A percentile compares a stretch with the other conserved stretches of the same genome.
Conservation (phyloP, 2,329 filamentous ascomycete species). For the Pseudohalonectria lignicola region DNA sequence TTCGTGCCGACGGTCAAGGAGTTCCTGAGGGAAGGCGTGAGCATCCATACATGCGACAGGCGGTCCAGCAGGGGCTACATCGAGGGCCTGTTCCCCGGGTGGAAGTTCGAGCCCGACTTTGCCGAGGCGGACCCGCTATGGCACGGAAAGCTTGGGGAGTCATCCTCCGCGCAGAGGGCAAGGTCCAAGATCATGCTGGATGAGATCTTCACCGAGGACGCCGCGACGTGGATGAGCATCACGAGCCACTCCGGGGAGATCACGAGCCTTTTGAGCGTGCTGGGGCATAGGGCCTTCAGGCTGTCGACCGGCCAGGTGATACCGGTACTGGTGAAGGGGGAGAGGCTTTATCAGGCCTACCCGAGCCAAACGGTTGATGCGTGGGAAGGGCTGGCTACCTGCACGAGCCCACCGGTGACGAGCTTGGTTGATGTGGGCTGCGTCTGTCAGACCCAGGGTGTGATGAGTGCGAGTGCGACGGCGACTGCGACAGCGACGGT, state of each 20-base stretch:
- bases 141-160: slow-evolving; percentile 29
- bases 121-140: slow-evolving; percentile 39
- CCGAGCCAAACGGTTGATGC: slow-evolving; percentile 18
- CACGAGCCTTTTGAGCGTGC: slow-evolving; percentile 20
- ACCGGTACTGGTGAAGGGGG: slow-evolving; percentile 53
- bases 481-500: no score
- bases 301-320: slow-evolving; percentile 58
- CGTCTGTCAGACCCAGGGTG: no score
- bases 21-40: slow-evolving; percentile 52
- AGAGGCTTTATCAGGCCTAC: slow-evolving; percentile 24
- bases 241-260: slow-evolving; percentile 52
- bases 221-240: slow-evolving; percentile 44
- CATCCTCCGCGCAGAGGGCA: slow-evolving; percentile 32
- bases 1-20: slow-evolving; percentile 55
- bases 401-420: slow-evolving; percentile 30
- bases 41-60: slow-evolving; percentile 58
- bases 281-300: slow-evolving; percentile 46
- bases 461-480: no score
- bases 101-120: slow-evolving; percentile 50
- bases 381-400: slow-evolving; percentile 30
- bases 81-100: slow-evolving; percentile 36
- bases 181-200: slow-evolving; percentile 40
- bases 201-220: slow-evolving; percentile 42
- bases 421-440: slow-evolving; percentile 29
- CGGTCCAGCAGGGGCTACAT: slow-evolving; percentile 45